Base-by-base conservation (phyloP, 2,329 filamentous ascomycete genomes). In the Pseudofabraea citricarpa region DNA sequence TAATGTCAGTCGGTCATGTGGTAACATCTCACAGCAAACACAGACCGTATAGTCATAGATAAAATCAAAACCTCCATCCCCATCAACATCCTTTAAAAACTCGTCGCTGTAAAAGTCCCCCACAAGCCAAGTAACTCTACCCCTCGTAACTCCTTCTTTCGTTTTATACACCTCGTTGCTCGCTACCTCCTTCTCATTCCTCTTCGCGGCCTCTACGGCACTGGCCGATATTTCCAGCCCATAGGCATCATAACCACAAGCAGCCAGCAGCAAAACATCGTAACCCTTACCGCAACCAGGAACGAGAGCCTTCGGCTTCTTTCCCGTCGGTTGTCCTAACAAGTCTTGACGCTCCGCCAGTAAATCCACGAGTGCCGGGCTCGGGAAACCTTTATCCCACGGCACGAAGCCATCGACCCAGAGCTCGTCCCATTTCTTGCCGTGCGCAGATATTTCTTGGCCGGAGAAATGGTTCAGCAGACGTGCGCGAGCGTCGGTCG, bases 281-380 rank as follows among this genome's bases (percentile, higher is more conserved):
- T 91, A 83, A 6, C 88, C 88, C 36, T 77, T 74, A 0, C 88
- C 89, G 62, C 88, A 93, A 6, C 87, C 88, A 1, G 87, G 85
- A 0, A 95, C 84, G 7, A 94, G 69, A 1, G 83, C 88, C 54
- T 75, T 77, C 43, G 66, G 53, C 44, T 62, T 67, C 55, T 21
- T 63, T 43, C 47, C 13, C 35, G 40, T 36, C 29, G 29, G 15
- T 16, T 43, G 10, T 37, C 40, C 40, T 9, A 77, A 64, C 40
- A 77, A 64, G 45, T 73, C 69, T 10, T 63, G 54, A 1, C 70
- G 65, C 47, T 72, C 64, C 37, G 60, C 49, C 22, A 81, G 64
- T 12, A 78, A 53, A 54, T 81, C 77, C 35, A 67, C 58, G n/a
- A 81, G 69, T 37, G 77, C 75, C 43, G 71, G 59, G 32, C 70